phyloP scores from a whole-genome alignment of 148 eudicot genomes.

The Silene conica region DNA sequence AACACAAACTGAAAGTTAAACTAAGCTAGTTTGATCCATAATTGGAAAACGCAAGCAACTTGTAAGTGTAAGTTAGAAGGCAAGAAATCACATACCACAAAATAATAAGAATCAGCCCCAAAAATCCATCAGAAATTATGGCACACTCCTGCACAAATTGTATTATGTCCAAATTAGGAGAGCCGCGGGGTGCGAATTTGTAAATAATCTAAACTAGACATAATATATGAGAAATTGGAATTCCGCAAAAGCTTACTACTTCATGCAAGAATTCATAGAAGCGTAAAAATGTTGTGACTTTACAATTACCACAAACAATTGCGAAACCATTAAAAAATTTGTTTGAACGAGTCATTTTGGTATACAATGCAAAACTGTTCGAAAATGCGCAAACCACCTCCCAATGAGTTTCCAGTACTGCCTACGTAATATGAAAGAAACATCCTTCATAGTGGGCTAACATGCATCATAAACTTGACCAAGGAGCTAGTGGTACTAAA shows the following conservation, averaged over 20 bases:
- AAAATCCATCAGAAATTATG: constrained; percentile 26
- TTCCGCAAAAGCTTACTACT: not conserved
- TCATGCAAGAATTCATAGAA: not conserved
- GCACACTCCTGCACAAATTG: constrained; percentile 36
- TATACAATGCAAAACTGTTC: not conserved
- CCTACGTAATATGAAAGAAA: not conserved
- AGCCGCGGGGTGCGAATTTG: constrained; percentile 12
- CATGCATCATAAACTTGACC: not conserved
- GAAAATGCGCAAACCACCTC: not conserved
- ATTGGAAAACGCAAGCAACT: not conserved
- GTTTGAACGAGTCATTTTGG: not conserved
- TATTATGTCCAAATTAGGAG: constrained; percentile 28
- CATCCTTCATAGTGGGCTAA: not conserved
- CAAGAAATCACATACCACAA: constrained; percentile 37
- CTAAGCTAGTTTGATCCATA: not conserved
- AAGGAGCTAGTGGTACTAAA: not conserved
- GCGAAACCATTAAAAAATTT: not conserved
- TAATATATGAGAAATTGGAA: constrained; percentile 7
- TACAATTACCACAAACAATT: not conserved
- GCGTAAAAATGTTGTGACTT: not conserved
- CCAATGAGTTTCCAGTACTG: not conserved
- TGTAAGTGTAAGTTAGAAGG: constrained; percentile 18
- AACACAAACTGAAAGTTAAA: not conserved
- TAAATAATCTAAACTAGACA: not conserved
- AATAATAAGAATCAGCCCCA: constrained; percentile 21